A percentile compares a stretch with the other conserved stretches of the same genome.
These are phyloP conservation scores for Ophiostoma sp. DNA, from an alignment of 2,329 filamentous ascomycete genomes.

Conservation along the genomic window DNA sequence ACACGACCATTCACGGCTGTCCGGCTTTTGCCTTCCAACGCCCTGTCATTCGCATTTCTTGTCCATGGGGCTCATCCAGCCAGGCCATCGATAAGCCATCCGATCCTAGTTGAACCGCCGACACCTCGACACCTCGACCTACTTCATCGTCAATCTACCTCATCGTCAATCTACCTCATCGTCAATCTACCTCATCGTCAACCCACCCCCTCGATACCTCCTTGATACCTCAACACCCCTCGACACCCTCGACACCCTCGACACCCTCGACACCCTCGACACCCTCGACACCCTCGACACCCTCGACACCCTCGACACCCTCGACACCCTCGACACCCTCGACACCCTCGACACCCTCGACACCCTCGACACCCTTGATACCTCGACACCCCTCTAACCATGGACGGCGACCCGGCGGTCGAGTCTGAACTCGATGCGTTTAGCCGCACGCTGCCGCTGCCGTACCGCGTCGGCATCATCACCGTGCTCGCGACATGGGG, in stretches of 20 bases:
- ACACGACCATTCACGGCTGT: neutral
- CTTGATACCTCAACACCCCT: no score
- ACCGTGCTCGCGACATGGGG: conserved; percentile 86
- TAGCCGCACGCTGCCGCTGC: conserved; percentile 78
- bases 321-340: no score
- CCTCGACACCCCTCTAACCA: conserved; percentile 32
- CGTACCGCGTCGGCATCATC: conserved; percentile 82
- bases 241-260: no score
- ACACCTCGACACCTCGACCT: neutral
- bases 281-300: no score
- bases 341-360: no score
- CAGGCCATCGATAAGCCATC: no score
- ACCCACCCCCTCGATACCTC: no score
- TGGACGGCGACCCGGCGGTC: conserved; percentile 70
- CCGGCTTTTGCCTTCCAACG: neutral
- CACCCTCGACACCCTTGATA: neutral
- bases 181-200: no score
- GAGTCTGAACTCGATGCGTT: conserved; percentile 74
- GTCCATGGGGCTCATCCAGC: no score
- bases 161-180: neutral
- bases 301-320: no score
- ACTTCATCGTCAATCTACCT: neutral
- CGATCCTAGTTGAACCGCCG: neutral
- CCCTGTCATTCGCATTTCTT: no score
- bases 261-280: no score